Percentiles rank a stretch among this genome's conserved stretches.
phyloP scores from a whole-genome alignment of 1,284 basidiomycete species.

The Trametes sp. region DNA sequence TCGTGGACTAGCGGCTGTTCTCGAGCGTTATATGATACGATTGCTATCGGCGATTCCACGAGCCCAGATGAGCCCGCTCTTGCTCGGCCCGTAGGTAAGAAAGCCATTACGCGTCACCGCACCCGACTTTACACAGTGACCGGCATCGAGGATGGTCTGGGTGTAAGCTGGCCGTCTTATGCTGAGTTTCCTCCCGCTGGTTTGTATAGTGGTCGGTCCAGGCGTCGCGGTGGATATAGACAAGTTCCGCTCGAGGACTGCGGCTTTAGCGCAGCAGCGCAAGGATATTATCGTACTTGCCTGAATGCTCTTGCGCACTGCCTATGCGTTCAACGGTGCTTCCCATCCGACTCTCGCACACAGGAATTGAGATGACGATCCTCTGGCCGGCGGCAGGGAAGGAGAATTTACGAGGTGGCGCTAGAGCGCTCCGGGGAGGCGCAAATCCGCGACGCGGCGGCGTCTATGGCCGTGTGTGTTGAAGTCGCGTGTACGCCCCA shows the following conservation, averaged over 20 bases:
- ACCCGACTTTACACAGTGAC: too few species aligned
- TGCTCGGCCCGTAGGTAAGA: too few species aligned
- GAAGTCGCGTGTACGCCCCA: constrained; percentile 19
- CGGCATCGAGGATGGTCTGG: too few species aligned
- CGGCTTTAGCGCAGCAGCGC: too few species aligned
- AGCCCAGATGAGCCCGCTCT: background rate
- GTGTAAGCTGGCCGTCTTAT: too few species aligned
- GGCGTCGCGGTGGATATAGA: too few species aligned
- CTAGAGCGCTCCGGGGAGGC: background rate
- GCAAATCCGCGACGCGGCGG: constrained; percentile 3
- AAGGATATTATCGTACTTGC: too few species aligned
- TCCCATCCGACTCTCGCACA: background rate
- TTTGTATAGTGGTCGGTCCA: too few species aligned
- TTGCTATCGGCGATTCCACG: background rate
- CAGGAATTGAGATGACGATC: background rate
- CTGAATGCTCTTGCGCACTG: too few species aligned
- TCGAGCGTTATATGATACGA: background rate
- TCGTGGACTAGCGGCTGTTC: background rate
- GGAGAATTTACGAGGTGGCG: constrained; percentile 4
- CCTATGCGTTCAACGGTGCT: background rate
- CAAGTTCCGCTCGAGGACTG: too few species aligned
- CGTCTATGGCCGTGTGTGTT: constrained; percentile 18
- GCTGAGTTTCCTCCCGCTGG: too few species aligned
- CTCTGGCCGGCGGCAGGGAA: background rate
- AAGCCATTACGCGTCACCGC: too few species aligned